These are phyloP conservation scores for Carex arenaria DNA, from an alignment of 202 grass and related monocot species.

Conservation along the genomic window DNA sequence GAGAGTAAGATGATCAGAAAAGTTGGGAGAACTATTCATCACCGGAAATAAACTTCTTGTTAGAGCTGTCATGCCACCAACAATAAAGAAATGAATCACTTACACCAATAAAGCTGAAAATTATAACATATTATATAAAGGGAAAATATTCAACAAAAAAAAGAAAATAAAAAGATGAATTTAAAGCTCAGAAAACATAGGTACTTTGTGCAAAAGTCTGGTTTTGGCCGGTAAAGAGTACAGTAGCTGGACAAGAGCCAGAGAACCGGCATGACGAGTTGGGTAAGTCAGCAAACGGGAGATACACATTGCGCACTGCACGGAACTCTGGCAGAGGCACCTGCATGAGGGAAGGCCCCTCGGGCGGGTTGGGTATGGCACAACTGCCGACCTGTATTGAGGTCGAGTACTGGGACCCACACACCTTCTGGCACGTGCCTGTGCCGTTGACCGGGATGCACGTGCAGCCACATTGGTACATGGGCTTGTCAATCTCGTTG, in stretches of 20 bases:
- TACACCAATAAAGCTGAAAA: slow-evolving; percentile 5
- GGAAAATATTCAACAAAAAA: background rate
- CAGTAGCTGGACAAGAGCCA: slow-evolving; percentile 44
- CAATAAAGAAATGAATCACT: background rate
- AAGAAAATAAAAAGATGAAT: background rate
- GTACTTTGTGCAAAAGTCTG: slow-evolving; percentile 56
- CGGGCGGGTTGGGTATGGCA: slow-evolving; percentile 45
- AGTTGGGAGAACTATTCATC: slow-evolving; percentile 29
- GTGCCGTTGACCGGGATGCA: slow-evolving; percentile 27
- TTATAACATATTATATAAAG: background rate
- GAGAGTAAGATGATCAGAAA: slow-evolving; percentile 46
- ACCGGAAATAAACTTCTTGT: slow-evolving; percentile 50
- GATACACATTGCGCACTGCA: slow-evolving; percentile 10
- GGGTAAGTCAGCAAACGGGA: slow-evolving; percentile 39
- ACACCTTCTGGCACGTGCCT: slow-evolving; percentile 40
- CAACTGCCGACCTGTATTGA: slow-evolving; percentile 63
- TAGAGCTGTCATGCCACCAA: slow-evolving; percentile 38
- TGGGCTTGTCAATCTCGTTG: slow-evolving; percentile 59
- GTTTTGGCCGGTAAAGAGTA: slow-evolving; percentile 68
- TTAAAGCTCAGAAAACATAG: background rate
- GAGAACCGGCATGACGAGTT: slow-evolving; percentile 36
- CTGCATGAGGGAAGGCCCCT: slow-evolving; percentile 67
- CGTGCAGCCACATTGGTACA: slow-evolving; percentile 59
- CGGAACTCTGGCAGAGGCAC: slow-evolving; percentile 46
- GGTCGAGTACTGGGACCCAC: slow-evolving; percentile 68